A percentile compares a stretch with the other conserved stretches of the same genome.
Evolutionary conservation across 2,329 filamentous ascomycete species (phyloP).

Genomic region (Thielaviopsis musarum): DNA sequence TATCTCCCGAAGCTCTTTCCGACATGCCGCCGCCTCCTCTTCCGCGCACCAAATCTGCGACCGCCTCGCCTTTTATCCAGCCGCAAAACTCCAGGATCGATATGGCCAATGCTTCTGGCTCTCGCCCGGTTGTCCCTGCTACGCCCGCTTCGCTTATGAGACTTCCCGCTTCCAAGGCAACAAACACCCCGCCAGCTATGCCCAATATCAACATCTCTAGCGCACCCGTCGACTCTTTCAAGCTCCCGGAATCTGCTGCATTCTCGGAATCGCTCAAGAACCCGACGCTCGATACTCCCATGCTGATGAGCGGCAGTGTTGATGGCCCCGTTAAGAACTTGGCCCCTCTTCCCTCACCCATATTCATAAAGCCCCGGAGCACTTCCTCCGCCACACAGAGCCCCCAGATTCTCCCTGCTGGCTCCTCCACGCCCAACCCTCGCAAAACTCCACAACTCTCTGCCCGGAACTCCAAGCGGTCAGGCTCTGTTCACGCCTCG

Average conservation of each 20-base stretch:
- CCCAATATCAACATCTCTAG: not conserved
- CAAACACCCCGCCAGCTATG: not conserved
- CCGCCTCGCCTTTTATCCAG: constrained; percentile 49
- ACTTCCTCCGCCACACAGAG: constrained; percentile 45
- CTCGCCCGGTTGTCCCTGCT: constrained; percentile 33
- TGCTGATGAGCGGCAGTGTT: not conserved
- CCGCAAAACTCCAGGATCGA: constrained; percentile 28
- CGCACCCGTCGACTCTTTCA: constrained; percentile 21
- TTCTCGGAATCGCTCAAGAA: constrained; percentile 22
- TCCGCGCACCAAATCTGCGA: constrained; percentile 46
- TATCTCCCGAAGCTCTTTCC: constrained; percentile 44
- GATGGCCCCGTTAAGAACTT: constrained; percentile 24
- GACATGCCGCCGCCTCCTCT: constrained; percentile 54
- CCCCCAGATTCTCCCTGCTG: constrained; percentile 39
- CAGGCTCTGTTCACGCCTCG: constrained; percentile 59
- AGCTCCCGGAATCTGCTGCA: constrained; percentile 54
- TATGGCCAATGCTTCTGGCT: constrained; percentile 6
- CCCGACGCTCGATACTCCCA: constrained; percentile 16
- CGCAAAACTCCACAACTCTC: constrained; percentile 40
- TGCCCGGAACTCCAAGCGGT: constrained; percentile 46
- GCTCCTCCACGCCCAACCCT: constrained; percentile 23
- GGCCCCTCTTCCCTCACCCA: constrained; percentile 33
- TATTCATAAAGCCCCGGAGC: constrained; percentile 24
- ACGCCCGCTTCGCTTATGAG: constrained; percentile 84
- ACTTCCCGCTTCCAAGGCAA: constrained; percentile 39